Base-by-base conservation (phyloP, 805 yeast species). In the Wickerhamiella allomyrinae region DNA sequence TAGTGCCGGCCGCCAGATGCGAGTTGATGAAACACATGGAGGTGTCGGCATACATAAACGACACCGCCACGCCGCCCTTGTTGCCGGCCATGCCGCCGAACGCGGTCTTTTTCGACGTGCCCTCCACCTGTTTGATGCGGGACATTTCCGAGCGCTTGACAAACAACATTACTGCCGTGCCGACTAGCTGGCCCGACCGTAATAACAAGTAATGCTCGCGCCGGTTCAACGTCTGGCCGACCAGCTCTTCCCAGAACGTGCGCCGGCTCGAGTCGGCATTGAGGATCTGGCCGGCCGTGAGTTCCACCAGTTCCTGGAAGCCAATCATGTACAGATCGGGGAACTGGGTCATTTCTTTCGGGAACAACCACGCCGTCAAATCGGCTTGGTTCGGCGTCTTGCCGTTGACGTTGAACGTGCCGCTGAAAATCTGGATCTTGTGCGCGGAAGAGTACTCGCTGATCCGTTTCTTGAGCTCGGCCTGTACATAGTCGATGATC, bases 51-150 rank as follows among this genome's bases (percentile, higher is more conserved):
- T 72, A 84, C 40, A 79, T 74, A 61, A 89, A 82, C 46, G 95
- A 70, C 13, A 91, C 84, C 0, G 94, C 95, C 46, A 87, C 93
- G 3, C 93, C 95, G 36, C 98, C 98, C 59, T 89, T 89, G 58
- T 91, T 89, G 14, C 96, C 98, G 0, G 97, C 76, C 65, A 91
- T 89, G 36, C 98, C 98, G 29, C 96, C 95, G 42, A 91, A 66
- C 0, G 97, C 98, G 0, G 97, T 89, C 60, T 89, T 89, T 54
- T 87, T 89, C 10, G 82, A 73, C n/a, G 87, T 73, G n/a, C 96
- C 96, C 51, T 86, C 87, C 5, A 91, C 95, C 54, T 80, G 79
- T 11, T 83, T 81, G 3, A 91, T 76, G 41, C 67, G 56, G 17
- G 62, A 58, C 21, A 81, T 62, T 48, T 79, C 76, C 2, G 70